Percentiles rank a stretch among this genome's conserved stretches.
Evolutionary conservation across 2,329 filamentous ascomycete genomes (phyloP).

Genomic region (Bipolaris oryzae): DNA sequence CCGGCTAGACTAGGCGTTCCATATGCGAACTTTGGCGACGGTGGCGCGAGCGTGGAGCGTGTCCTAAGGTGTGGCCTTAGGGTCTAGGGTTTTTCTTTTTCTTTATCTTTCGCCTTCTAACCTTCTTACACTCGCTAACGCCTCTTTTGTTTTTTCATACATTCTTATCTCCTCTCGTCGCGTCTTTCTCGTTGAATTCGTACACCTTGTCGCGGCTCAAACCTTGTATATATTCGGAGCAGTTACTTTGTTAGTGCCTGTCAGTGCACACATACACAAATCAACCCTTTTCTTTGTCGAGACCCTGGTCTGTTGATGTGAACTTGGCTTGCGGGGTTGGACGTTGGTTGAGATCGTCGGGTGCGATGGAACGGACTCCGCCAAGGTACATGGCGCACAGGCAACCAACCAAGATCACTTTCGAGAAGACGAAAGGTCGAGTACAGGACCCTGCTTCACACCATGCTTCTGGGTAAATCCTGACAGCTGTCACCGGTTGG

Average conservation of each 20-base stretch:
- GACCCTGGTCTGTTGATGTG: background rate
- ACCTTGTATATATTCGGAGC: conserved; percentile 1
- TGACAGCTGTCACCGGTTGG: background rate
- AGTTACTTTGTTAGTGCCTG: background rate
- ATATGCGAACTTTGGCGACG: background rate
- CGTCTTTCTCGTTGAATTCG: background rate
- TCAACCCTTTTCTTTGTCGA: background rate
- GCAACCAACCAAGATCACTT: conserved; percentile 1
- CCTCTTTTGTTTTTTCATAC: background rate
- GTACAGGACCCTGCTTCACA: conserved; percentile 3
- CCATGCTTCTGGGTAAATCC: background rate
- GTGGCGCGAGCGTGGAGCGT: background rate
- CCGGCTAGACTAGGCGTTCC: conserved; percentile 2
- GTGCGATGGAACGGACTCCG: background rate
- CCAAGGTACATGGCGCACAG: background rate
- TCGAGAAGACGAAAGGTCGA: background rate
- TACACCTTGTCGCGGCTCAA: background rate
- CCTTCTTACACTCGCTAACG: conserved; percentile 17
- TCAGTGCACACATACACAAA: background rate
- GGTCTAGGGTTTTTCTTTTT: background rate
- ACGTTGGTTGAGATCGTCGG: background rate
- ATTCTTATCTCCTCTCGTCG: background rate
- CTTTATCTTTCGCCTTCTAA: conserved; percentile 1
- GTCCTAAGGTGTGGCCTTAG: background rate
- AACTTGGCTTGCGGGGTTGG: background rate